Evolutionary conservation across 352 stramenopile species (phyloP).

Genomic region (Hyaloperonospora arabidopsidis): DNA sequence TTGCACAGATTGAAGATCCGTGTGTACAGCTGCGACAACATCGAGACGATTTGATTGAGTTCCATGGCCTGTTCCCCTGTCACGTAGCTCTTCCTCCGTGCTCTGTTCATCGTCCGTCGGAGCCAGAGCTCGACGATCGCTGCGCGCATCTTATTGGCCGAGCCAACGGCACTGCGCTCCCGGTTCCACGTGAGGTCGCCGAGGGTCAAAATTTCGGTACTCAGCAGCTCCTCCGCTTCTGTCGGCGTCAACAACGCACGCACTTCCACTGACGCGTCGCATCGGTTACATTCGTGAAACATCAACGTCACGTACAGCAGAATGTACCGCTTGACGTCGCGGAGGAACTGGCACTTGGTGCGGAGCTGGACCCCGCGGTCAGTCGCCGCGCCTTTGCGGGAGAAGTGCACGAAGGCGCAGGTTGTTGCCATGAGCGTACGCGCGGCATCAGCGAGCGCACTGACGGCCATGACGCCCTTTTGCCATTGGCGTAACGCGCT

Average conservation of each 20-base stretch:
- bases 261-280: constrained; percentile 34
- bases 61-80: constrained; percentile 38
- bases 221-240: constrained; percentile 36
- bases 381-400: constrained; percentile 22
- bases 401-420: constrained; percentile 45
- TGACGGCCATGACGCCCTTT: constrained; percentile 33
- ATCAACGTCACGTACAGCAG: constrained; percentile 47
- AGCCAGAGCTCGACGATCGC: constrained; percentile 56
- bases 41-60: constrained; percentile 42
- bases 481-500: constrained; percentile 40
- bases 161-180: constrained; percentile 37
- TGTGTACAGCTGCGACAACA: constrained; percentile 43
- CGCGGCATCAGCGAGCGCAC: constrained; percentile 31
- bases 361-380: constrained; percentile 29
- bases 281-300: constrained; percentile 50
- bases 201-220: constrained; percentile 33
- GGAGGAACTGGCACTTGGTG: constrained; percentile 47
- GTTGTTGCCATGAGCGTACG: constrained; percentile 32
- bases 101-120: constrained; percentile 36
- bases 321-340: constrained; percentile 52
- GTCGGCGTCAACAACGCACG: constrained; percentile 36
- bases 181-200: constrained; percentile 41
- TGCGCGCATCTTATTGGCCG: constrained; percentile 41
- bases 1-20: constrained; percentile 45
- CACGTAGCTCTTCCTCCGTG: constrained; percentile 33